These are phyloP conservation scores for Chondrus crispus DNA, from an alignment of 23 red algal species.

Conservation along the genomic window DNA sequence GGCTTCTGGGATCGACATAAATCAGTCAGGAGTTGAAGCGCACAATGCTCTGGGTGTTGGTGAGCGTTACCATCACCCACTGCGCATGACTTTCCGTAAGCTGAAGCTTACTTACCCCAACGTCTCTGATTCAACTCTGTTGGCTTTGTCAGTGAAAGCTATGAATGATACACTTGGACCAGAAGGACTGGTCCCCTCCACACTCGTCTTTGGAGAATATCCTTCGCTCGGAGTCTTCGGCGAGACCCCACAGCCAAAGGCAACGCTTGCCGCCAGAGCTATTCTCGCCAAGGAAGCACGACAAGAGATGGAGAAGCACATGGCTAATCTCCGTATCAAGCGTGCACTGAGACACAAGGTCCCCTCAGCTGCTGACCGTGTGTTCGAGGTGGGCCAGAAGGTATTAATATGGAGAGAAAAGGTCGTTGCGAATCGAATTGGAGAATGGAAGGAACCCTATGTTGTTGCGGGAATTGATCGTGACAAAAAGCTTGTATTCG, in stretches of 20 bases:
- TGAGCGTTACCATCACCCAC: no score
- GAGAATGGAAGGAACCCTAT: not conserved
- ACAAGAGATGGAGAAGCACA: not conserved
- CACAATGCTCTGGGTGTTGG: no score
- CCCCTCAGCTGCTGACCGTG: not conserved
- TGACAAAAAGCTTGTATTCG: not conserved
- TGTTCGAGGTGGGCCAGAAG: not conserved
- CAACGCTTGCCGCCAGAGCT: not conserved
- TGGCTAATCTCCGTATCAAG: not conserved
- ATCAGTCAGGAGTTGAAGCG: no score
- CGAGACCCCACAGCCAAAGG: not conserved
- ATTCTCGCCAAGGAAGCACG: not conserved
- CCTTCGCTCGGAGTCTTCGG: not conserved
- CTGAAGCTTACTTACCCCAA: no score
- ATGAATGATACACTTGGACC: conserved; percentile 18
- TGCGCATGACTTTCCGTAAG: no score
- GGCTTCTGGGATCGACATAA: no score
- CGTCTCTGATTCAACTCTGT: no score
- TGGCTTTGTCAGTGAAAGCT: no score
- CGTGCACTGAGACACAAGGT: not conserved
- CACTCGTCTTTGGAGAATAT: not conserved
- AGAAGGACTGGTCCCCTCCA: not conserved
- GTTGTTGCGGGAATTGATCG: not conserved
- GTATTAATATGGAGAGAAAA: conserved; percentile 7
- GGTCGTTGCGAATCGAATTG: not conserved